Percentiles rank a stretch among this genome's conserved stretches.
Conservation (phyloP, 495 filamentous ascomycete genomes). For the Corynascus novoguineensis region DNA sequence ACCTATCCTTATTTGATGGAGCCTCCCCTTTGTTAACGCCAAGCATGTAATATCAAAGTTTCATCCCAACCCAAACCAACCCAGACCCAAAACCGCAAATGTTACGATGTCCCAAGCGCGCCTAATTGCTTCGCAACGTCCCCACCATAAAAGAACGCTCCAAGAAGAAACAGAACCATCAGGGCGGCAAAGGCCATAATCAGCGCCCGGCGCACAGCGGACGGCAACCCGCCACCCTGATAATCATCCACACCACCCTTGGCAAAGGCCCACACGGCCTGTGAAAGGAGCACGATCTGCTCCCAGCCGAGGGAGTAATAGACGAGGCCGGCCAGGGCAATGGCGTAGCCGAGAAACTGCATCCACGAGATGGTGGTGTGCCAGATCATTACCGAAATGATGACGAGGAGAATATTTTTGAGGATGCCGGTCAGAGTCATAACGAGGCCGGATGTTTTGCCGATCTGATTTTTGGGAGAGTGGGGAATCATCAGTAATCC, state of each 20-base stretch:
- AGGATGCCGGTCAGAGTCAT: conserved; percentile 71
- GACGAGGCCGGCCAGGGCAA: conserved; percentile 58
- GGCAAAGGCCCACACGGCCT: conserved; percentile 54
- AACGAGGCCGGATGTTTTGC: conserved; percentile 70
- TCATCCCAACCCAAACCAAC: background rate
- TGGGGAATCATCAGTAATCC: background rate
- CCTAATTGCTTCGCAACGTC: background rate
- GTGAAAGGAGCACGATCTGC: conserved; percentile 58
- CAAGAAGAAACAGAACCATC: conserved; percentile 51
- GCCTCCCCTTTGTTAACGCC: background rate
- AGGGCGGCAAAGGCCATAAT: conserved; percentile 52
- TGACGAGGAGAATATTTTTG: conserved; percentile 69
- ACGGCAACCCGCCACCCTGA: conserved; percentile 37
- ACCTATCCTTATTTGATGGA: too few species aligned
- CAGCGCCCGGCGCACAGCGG: conserved; percentile 61
- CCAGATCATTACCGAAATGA: conserved; percentile 60
- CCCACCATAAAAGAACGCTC: conserved; percentile 21
- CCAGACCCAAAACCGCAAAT: background rate
- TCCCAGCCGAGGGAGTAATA: conserved; percentile 65
- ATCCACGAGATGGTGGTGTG: conserved; percentile 52
- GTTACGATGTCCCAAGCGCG: background rate
- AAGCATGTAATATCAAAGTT: background rate
- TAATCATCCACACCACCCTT: conserved; percentile 43
- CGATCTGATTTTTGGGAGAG: conserved; percentile 49
- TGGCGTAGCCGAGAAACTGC: conserved; percentile 60